Base-by-base conservation (phyloP, 2,329 filamentous ascomycete genomes). In the Aspergillus sp. region DNA sequence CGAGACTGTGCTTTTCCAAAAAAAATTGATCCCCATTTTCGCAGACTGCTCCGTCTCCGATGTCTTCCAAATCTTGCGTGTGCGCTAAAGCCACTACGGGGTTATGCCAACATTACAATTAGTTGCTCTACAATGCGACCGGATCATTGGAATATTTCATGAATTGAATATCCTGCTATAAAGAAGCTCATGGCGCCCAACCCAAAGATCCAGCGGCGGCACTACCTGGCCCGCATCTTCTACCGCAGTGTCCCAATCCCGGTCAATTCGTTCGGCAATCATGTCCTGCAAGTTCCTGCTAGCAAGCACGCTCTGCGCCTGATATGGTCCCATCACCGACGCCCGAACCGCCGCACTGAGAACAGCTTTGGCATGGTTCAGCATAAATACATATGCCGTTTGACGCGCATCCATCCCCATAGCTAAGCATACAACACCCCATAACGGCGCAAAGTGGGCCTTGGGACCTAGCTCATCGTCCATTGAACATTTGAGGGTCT, bases 151-250 rank as follows among this genome's bases (percentile, higher is more conserved):
- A n/a, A 37, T 35, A 48, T 17, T 41, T 76, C 66, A 87, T 51
- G 85, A 87, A 73, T 88, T 88, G 70, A 88, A 88, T 56, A 88
- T 88, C 59, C 86, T 77, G 66, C 84, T 87, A 70, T 88, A 88
- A 41, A 88, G 72, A 68, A 87, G 75, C 72, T 88, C 85, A 70
- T 88, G 85, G 62, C 86, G 77, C 1, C 86, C 85, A 56, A 86
- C 78, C 85, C 86, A 88, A 7, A 88, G 68, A 76, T 88, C 85
- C 73, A 87, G 77, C 11, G 79, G 77, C 3, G 85, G 85, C n/a
- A 86, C 82, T 39, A 80, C 80, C 63, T 87, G 83, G 2, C 82
- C 84, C 12, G 85, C 85, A 62, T 86, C 79, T 48, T 83, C 81
- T 1, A 82, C 77, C 37, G 70, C 66, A 19, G 70, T 77, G 21